phyloP scores from a whole-genome alignment of 2,329 filamentous ascomycete species.

The Teratosphaeria epicoccoides region DNA sequence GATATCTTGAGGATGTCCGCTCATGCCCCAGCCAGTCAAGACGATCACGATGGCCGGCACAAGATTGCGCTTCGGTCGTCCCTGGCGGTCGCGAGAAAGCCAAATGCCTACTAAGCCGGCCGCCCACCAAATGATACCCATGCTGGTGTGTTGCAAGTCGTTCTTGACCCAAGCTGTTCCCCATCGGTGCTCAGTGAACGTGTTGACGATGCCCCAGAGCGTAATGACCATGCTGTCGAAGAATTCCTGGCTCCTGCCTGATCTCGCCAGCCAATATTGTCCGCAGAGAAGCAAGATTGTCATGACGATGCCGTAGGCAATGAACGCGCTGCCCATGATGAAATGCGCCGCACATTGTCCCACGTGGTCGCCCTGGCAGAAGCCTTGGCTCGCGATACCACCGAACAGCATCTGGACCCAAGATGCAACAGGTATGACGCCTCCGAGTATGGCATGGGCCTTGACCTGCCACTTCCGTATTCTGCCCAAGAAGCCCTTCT shows the following conservation, averaged over 20 bases:
- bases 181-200: conserved; percentile 96
- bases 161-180: conserved; percentile 80
- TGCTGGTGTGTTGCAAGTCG: conserved; percentile 95
- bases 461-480: conserved; percentile 61
- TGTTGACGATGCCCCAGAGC: conserved; percentile 93
- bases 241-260: conserved; percentile 87
- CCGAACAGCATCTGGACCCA: conserved; percentile 97
- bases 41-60: conserved; percentile 85
- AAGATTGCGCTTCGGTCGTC: conserved; percentile 81
- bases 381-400: conserved; percentile 82
- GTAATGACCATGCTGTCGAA: conserved; percentile 88
- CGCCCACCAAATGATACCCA: conserved; percentile 99
- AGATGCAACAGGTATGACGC: conserved; percentile 70
- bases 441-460: conserved; percentile 72
- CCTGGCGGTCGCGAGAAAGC: conserved; percentile 75
- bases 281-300: conserved; percentile 80
- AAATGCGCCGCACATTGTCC: conserved; percentile 94
- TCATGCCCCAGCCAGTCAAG: conserved; percentile 93
- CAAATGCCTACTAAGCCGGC: conserved; percentile 85
- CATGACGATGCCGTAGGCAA: conserved; percentile 81
- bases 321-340: conserved; percentile 96
- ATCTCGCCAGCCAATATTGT: conserved; percentile 72
- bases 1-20: conserved; percentile 73
- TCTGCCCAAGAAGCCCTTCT: conserved; percentile 68
- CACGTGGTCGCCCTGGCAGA: conserved; percentile 82